Base-by-base conservation (phyloP, 257 asterid genomes). In the Coffea eugenioides region DNA sequence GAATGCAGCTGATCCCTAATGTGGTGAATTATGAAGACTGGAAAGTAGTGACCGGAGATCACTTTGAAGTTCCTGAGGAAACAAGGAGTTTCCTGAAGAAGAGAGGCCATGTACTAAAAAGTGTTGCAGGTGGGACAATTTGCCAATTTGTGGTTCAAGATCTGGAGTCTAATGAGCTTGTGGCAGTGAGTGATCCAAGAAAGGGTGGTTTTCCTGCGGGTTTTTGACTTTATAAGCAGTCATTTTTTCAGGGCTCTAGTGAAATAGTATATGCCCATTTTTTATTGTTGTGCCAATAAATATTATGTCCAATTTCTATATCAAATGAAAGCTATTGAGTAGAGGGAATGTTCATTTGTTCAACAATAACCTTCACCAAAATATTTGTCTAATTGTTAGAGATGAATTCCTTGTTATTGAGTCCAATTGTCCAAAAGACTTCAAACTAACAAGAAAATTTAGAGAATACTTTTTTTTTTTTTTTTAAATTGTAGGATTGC, bases 201-300 rank as follows among this genome's bases (percentile, higher is more conserved):
- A 92, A 91, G 83, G 96, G 96, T 72, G 96, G 97, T 61, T 79
- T 84, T 67, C 97, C 94, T 5, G 89, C 92, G 49, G 96, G 93
- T 27, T 87, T 71, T 65, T 92, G 77, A 87, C 6, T 49, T 69
- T 12, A 31, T 31, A 56, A 23, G 25, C 52, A 1, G 18, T 71
- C 6, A 34, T 14, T 39, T 34, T 69, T 69, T 34, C 13, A 62
- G 39, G 36, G 69, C 39, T 64, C 16, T 9, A 64, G n/a, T 23
- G 13, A 25, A 9, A n/a, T n/a, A 18, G 25, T 5, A 27, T 31
- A 64, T 64, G 34, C 16, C 69, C 39, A n/a, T 64, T n/a, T 64
- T 64, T 64, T 64, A 16, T 1, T 64, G 12, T 23, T 64, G 8
- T n/a, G 34, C 69, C 12, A 64, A 23, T 64, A n/a, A 64, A 8